Base-by-base conservation (phyloP, 108 stramenopile genomes). In the Conticribra weissflogii region DNA sequence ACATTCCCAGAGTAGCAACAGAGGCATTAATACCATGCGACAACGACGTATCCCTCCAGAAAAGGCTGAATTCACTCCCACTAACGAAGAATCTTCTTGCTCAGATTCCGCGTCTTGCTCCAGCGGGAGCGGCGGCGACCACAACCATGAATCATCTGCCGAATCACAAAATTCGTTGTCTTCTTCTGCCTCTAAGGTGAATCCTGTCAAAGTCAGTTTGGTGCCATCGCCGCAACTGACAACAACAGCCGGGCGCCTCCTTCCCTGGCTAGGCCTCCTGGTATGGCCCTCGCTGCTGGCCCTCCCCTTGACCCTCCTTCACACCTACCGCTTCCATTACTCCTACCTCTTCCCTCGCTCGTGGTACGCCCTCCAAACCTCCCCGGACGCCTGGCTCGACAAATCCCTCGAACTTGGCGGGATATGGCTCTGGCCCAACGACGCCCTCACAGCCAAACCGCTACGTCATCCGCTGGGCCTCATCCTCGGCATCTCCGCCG, bases 231-330 rank as follows among this genome's bases (percentile, higher is more conserved):
- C 14, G 44, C 44, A 9, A 45, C 16, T 45, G 16, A 45, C 9
- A 16, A 14, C 44, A 16, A 16, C 17, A 16, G 7, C 5, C 16
- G 18, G 47, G 34, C 41, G 19, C 24, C 3, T 76, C n/a, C 66
- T 90, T 12, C 83, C 88, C 3, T 89, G 88, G 85, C 47, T 70
- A 16, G 77, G 86, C 41, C 74, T 85, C 1, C 53, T 87, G 54
- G 88, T 94, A 34, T 94, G 93, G 93, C 93, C 93, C 7, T 54
- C 63, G 34, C 88, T 94, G 87, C 68, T 88, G 22, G 64, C 84
- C 14, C 71, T 94, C 9, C 93, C 90, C 0, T 56, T 94, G 34
- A 24, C 79, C 2, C 71, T 94, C 63, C 86, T 82, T 45, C 56
- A 63, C 12, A 50, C 44, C 18, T 16, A 59, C 7, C 63, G 1